Base-by-base conservation (phyloP, 1,284 basidiomycete genomes). In the Ustilago esculenta region DNA sequence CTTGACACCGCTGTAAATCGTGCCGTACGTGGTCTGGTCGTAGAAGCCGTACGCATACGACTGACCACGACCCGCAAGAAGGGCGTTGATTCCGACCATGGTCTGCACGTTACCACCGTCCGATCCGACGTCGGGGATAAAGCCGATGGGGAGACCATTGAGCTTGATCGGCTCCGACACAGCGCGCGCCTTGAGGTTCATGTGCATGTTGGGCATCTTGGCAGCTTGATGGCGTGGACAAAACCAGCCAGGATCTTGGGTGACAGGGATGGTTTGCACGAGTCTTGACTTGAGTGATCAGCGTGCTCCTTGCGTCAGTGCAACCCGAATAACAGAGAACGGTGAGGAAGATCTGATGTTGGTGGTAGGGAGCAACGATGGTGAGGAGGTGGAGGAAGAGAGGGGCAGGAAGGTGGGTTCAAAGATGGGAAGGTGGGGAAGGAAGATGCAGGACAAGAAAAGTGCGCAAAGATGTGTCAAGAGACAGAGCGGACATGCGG, bases 11-110 rank as follows among this genome's bases (percentile, higher is more conserved):
- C 72, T 75, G 67, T 82, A 83, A 34, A 70, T 72, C 5, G 68
- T 76, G 14, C 77, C 80, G n/a, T 70, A 74, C 24, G 60, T 66
- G 8, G 77, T 79, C 58, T 83, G 82, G 14, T 81, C 79, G 68
- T 83, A 82, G 69, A 80, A 82, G 4, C 81, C 66, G 39, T 69
- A 69, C 1, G 59, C 40, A 37, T 63, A 58, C 1, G 66, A 51
- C 30, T 58, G 56, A 17, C 66, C 66, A 5, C 50, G 54, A 7
- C 60, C 60, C 18, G 47, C 51, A 21, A 63, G 47, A 14, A 64
- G 43, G 23, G 44, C 48, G 51, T 64, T 69, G 60, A 63, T 58
- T 20, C 41, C 66, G 17, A 59, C 60, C 74, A 63, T 79, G 70
- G 53, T 61, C 32, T 61, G 75, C n/a, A 46, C 50, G 24, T 60